These are phyloP conservation scores for Cubamyces sp. DNA, from an alignment of 768 basidiomycete species.

Conservation along the genomic window DNA sequence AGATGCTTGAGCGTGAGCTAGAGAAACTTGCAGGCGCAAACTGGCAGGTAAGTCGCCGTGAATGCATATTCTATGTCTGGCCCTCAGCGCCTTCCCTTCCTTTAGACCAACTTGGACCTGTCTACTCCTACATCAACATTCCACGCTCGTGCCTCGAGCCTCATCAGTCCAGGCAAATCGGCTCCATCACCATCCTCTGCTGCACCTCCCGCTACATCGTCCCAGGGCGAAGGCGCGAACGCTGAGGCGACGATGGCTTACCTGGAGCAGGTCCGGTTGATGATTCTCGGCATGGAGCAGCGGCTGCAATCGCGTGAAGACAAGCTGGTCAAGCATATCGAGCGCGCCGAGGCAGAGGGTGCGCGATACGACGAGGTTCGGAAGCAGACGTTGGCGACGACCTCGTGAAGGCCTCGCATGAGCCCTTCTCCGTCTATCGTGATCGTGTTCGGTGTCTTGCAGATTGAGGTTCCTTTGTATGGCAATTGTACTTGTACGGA, in stretches of 20 bases:
- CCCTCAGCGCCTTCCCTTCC: neutral
- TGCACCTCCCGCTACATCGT: neutral
- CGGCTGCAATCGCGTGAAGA: slow-evolving; percentile 65
- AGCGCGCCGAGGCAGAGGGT: slow-evolving; percentile 64
- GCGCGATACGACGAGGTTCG: slow-evolving; percentile 53
- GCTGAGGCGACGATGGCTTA: slow-evolving; percentile 55
- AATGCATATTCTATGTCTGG: neutral
- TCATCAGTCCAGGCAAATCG: slow-evolving; percentile 21
- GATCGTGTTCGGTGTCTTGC: neutral
- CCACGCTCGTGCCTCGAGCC: slow-evolving; percentile 31
- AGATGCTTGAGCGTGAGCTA: slow-evolving; percentile 74
- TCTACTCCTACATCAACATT: slow-evolving; percentile 38
- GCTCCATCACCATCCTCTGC: slow-evolving; percentile 14
- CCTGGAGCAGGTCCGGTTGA: slow-evolving; percentile 67
- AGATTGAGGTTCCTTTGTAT: neutral
- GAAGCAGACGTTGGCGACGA: slow-evolving; percentile 40
- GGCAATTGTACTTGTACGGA: slow-evolving; percentile 21
- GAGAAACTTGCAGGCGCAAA: slow-evolving; percentile 74
- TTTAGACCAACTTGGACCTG: slow-evolving; percentile 42
- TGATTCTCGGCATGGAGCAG: slow-evolving; percentile 79
- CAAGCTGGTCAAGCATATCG: slow-evolving; percentile 60
- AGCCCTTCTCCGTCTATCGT: no score
- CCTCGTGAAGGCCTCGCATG: slow-evolving; percentile 2
- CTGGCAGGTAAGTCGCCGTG: slow-evolving; percentile 67
- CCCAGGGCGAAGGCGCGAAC: slow-evolving; percentile 24